Conservation (phyloP, 2,329 filamentous ascomycete species). For the Aureobasidium sp. region DNA sequence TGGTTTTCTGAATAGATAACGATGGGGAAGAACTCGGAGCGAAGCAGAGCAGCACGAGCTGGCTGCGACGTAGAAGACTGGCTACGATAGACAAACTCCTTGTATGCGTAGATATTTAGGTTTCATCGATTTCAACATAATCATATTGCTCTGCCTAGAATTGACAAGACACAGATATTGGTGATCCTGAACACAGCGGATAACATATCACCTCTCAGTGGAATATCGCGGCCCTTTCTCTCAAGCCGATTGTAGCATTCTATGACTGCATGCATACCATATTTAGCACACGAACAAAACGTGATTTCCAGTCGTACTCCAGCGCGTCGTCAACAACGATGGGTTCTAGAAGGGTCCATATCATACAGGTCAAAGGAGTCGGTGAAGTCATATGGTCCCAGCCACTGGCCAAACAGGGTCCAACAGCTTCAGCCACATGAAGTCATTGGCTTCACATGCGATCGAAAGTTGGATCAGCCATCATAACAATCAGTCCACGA, state of each 20-base stretch:
- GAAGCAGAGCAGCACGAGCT: neutral
- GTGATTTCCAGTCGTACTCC: neutral
- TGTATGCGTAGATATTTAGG: too few relatives aligned
- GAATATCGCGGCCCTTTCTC: too few relatives aligned
- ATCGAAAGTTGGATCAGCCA: neutral
- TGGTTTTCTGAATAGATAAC: neutral
- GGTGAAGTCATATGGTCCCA: constrained; percentile 8
- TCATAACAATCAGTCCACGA: neutral
- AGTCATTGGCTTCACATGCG: constrained; percentile 7
- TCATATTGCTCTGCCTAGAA: too few relatives aligned
- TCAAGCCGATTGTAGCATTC: too few relatives aligned
- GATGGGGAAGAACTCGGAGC: neutral
- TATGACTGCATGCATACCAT: too few relatives aligned
- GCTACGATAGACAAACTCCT: neutral
- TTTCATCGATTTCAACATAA: too few relatives aligned
- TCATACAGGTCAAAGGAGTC: neutral
- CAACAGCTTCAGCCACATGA: neutral
- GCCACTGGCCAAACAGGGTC: constrained; percentile 8
- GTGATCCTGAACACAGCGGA: too few relatives aligned
- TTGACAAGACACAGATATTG: too few relatives aligned
- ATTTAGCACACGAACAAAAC: neutral
- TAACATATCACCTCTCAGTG: too few relatives aligned
- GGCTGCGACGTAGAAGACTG: neutral
- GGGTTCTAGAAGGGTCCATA: neutral
- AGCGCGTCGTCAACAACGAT: neutral